phyloP scores from a whole-genome alignment of 306 rosid genomes.

The Vigna nakashimae region DNA sequence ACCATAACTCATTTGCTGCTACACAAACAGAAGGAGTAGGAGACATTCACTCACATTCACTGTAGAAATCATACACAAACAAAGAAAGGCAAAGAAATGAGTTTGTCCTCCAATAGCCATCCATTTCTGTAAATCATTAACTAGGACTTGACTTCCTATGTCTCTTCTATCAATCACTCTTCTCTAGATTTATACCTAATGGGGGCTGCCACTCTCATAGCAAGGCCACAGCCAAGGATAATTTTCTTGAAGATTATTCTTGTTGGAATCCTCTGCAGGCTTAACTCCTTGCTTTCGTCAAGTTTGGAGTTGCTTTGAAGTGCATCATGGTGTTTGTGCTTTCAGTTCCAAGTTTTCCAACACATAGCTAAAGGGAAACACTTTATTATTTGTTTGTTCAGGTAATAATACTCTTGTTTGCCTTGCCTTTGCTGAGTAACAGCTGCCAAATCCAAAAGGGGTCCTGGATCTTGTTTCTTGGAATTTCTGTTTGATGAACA shows the following conservation, averaged over 20 bases:
- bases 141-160: constrained; percentile 35
- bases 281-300: constrained; percentile 46
- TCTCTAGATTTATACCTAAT: constrained; percentile 53
- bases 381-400: constrained; percentile 29
- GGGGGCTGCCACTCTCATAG: constrained; percentile 43
- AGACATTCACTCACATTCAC: constrained; percentile 30
- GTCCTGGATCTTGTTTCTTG: constrained; percentile 54
- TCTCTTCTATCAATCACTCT: constrained; percentile 34
- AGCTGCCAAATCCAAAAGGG: constrained; percentile 34
- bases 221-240: constrained; percentile 44
- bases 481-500: constrained; percentile 39
- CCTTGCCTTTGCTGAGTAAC: constrained; percentile 31
- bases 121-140: constrained; percentile 38
- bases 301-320: constrained; percentile 48
- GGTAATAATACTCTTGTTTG: constrained; percentile 58
- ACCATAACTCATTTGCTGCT: constrained; percentile 23
- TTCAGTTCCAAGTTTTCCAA: constrained; percentile 23
- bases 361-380: not conserved
- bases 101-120: constrained; percentile 9
- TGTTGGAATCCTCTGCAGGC: constrained; percentile 26
- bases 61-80: not conserved
- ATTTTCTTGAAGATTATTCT: constrained; percentile 62
- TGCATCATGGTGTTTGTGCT: constrained; percentile 42
- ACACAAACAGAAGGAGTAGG: not conserved
- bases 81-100: constrained; percentile 23